Evolutionary conservation across 2,329 filamentous ascomycete genomes (phyloP).

Genomic region (Tolypocladium guangdongense): DNA sequence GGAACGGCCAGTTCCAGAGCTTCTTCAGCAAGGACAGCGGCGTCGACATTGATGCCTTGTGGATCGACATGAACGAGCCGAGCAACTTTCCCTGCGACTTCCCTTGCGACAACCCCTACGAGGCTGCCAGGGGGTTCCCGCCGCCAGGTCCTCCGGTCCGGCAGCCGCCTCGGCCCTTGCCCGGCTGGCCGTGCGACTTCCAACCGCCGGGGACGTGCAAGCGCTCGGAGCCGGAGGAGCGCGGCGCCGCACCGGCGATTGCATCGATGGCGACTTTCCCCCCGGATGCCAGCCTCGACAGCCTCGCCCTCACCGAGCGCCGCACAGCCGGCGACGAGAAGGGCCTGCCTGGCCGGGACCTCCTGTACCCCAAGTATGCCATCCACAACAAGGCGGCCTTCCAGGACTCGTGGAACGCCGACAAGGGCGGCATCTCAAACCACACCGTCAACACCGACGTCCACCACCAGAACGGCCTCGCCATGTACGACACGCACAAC

Average conservation of each 20-base stretch:
- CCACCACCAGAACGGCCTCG: conserved; percentile 59
- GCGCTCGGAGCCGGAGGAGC: background rate
- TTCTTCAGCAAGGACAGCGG: conserved; percentile 57
- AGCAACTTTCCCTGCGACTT: conserved; percentile 21
- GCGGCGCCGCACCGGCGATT: background rate
- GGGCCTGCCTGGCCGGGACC: conserved; percentile 38
- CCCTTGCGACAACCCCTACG: conserved; percentile 16
- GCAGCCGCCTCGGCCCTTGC: conserved; percentile 50
- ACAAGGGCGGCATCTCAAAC: conserved; percentile 46
- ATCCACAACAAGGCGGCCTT: conserved; percentile 60
- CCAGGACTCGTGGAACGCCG: conserved; percentile 23
- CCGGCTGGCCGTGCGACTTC: conserved; percentile 48
- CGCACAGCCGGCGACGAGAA: conserved; percentile 42
- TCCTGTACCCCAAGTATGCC: conserved; percentile 66
- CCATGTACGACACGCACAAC: conserved; percentile 79
- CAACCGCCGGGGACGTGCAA: conserved; percentile 14
- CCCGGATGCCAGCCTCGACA: background rate
- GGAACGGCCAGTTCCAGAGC: conserved; percentile 53
- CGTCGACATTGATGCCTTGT: conserved; percentile 66
- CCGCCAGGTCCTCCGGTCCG: conserved; percentile 53
- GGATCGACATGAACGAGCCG: conserved; percentile 58
- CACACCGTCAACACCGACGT: conserved; percentile 69
- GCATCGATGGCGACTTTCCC: background rate
- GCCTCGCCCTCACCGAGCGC: conserved; percentile 26
- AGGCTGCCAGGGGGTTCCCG: conserved; percentile 32